Conservation (phyloP, 805 yeast genomes). For the Blastobotrys terrestris region DNA sequence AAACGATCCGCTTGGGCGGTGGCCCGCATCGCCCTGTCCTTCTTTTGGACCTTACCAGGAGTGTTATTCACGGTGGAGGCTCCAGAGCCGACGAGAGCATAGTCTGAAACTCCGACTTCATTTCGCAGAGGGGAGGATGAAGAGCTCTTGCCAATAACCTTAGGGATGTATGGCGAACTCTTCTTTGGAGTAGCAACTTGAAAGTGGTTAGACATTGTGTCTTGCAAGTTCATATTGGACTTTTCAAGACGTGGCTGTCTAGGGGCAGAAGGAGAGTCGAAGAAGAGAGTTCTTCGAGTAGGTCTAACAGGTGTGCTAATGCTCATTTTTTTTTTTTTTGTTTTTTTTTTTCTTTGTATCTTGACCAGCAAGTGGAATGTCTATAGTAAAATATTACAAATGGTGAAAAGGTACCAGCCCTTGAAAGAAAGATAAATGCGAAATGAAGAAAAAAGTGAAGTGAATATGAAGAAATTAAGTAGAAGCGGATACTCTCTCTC, state of each 20-base stretch:
- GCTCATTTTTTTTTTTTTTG: slow-evolving; percentile 12
- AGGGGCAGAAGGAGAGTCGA: slow-evolving; percentile 13
- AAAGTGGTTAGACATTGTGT: slow-evolving; percentile 2
- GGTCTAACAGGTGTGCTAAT: slow-evolving; percentile 22
- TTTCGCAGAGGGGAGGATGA: slow-evolving; percentile 37
- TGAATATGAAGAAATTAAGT: not conserved
- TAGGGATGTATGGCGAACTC: slow-evolving; percentile 11
- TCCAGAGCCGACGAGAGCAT: slow-evolving; percentile 31
- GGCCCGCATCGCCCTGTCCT: slow-evolving; percentile 21
- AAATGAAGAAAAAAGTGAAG: slow-evolving; percentile 21
- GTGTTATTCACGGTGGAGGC: slow-evolving; percentile 29
- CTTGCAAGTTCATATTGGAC: not conserved
- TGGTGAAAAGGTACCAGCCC: slow-evolving; percentile 29
- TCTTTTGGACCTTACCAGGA: slow-evolving; percentile 21
- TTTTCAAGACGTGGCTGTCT: slow-evolving; percentile 20
- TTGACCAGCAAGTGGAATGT: slow-evolving; percentile 10
- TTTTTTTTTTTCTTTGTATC: slow-evolving; percentile 1
- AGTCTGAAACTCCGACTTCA: slow-evolving; percentile 38
- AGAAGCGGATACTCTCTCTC: not conserved
- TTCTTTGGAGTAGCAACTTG: slow-evolving; percentile 14
- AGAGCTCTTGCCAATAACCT: slow-evolving; percentile 11
- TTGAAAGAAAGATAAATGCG: slow-evolving; percentile 8
- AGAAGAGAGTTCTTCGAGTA: slow-evolving; percentile 13
- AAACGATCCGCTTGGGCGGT: slow-evolving; percentile 44
- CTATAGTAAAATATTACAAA: slow-evolving; percentile 1